Evolutionary conservation across 2,329 filamentous ascomycete species (phyloP).

Genomic region (Epichloe baconii): DNA sequence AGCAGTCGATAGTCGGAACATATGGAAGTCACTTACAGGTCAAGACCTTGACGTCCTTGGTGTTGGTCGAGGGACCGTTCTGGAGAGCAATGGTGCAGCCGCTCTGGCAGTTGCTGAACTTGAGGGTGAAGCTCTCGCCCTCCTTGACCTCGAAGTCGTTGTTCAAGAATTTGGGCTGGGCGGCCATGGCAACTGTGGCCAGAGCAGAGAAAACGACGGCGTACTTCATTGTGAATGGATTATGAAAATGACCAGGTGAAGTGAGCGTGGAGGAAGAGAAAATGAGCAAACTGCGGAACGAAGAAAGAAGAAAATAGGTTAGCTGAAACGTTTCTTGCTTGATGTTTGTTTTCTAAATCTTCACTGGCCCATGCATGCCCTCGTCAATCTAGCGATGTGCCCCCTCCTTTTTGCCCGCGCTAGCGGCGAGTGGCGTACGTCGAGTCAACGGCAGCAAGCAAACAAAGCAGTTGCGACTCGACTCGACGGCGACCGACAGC

Average conservation of each 20-base stretch:
- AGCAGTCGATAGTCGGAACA: not conserved
- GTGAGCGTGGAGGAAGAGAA: not conserved
- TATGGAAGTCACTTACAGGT: slow-evolving; percentile 15
- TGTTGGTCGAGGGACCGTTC: slow-evolving; percentile 17
- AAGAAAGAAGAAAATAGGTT: not conserved
- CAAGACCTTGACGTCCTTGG: slow-evolving; percentile 18
- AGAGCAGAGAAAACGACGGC: slow-evolving; percentile 18
- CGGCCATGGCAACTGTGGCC: slow-evolving; percentile 16
- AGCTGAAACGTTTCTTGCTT: not conserved
- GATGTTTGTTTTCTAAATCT: not conserved
- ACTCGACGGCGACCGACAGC: not conserved
- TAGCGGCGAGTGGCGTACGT: no score
- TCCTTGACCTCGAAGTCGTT: slow-evolving; percentile 14
- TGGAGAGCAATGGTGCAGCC: slow-evolving; percentile 24
- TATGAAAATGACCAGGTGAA: not conserved
- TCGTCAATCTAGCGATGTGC: not conserved
- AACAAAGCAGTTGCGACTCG: not conserved
- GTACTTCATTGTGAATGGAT: slow-evolving; percentile 23
- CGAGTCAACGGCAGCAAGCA: not conserved
- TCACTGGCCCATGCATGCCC: not conserved
- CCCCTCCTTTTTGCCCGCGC: no score
- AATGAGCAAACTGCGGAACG: not conserved
- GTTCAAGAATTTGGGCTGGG: slow-evolving; percentile 22
- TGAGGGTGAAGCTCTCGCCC: slow-evolving; percentile 20
- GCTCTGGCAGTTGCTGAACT: slow-evolving; percentile 17